Percentiles rank a stretch among this genome's conserved stretches.
Evolutionary conservation across 1,139 yeast genomes (phyloP).

Genomic region (Wickerhamiella infanticola): DNA sequence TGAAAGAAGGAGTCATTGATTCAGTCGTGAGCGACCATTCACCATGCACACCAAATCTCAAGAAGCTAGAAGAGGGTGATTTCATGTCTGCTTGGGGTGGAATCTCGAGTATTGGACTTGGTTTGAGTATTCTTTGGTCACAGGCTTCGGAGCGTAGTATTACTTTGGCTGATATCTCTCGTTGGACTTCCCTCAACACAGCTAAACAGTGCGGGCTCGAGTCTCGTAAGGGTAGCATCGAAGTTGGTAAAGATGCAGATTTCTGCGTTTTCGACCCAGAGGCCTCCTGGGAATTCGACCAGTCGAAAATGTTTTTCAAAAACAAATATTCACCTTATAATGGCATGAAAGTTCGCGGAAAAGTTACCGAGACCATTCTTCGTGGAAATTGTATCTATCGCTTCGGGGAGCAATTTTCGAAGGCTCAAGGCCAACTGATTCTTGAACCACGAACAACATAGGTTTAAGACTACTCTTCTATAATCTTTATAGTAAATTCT

Average conservation of each 20-base stretch:
- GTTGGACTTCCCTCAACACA: constrained; percentile 72
- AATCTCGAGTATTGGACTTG: constrained; percentile 85
- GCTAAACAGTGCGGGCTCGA: constrained; percentile 71
- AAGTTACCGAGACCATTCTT: constrained; percentile 61
- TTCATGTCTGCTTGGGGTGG: constrained; percentile 96
- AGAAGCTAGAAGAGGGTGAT: constrained; percentile 68
- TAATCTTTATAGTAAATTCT: neutral
- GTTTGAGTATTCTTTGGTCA: constrained; percentile 65
- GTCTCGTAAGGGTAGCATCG: constrained; percentile 55
- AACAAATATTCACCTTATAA: constrained; percentile 80
- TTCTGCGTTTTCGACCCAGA: constrained; percentile 63
- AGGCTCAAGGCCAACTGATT: constrained; percentile 8
- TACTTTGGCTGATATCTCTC: constrained; percentile 44
- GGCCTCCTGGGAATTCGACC: constrained; percentile 38
- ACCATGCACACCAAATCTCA: constrained; percentile 86
- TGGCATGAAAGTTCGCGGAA: constrained; percentile 52
- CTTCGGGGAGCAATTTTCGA: constrained; percentile 9
- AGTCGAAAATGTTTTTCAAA: constrained; percentile 52
- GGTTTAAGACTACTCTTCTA: neutral
- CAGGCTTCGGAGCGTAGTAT: constrained; percentile 43
- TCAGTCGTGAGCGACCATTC: constrained; percentile 91
- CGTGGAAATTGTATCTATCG: constrained; percentile 54
- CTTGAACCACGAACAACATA: constrained; percentile 10
- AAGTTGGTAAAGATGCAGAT: constrained; percentile 74
- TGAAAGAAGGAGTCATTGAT: constrained; percentile 48